Evolutionary conservation across 192 early-diverging fungal species (phyloP), one percentile per base, ranked within the genome.

Genomic region (Coemansia asiatica): DNA sequence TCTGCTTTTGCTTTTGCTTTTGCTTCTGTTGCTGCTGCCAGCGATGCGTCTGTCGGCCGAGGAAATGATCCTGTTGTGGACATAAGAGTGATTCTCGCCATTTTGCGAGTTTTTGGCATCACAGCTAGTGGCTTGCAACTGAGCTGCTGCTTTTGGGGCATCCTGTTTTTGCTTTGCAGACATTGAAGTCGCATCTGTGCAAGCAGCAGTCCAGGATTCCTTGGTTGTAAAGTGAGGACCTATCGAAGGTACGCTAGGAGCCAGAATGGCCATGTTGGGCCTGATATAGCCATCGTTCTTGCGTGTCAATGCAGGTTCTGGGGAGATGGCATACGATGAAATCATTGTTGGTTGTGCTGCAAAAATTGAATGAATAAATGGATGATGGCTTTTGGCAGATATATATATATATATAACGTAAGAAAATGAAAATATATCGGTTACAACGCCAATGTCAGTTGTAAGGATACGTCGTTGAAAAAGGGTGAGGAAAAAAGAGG

Each of bases 321-420:
- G 22, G 23, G 51, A 27, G 10, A 54, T 54, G 25, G 29, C 56
- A 57, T 36, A 57, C 7, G 56, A 60, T 18, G 44, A 48, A 38
- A 60, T 60, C 44, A 47, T 47, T 44, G 15, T 13, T 44, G 40
- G 29, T 13, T 27, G 56, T 19, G 59, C 40, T 26, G 22, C 15
- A 58, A 58, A 58, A n/a, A n/a, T n/a, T n/a, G n/a, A n/a, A 38
- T 58, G 56, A 33, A 38, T 54, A n/a, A n/a, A n/a, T n/a, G n/a
- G n/a, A 44, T 44, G 40, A 44, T 44, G 40, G 40, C 40, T 44
- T 44, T 44, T 5, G 40, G 8, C 3, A 44, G 40, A 44, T 3
- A 44, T 2, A 44, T 12, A 33, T 3, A 6, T n/a, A 13, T 19
- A 18, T 6, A 31, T n/a, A 35, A 57, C 9, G 33, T 2, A 28